phyloP scores from a whole-genome alignment of 2,329 filamentous ascomycete species.

The Zopfia rhizophila region DNA sequence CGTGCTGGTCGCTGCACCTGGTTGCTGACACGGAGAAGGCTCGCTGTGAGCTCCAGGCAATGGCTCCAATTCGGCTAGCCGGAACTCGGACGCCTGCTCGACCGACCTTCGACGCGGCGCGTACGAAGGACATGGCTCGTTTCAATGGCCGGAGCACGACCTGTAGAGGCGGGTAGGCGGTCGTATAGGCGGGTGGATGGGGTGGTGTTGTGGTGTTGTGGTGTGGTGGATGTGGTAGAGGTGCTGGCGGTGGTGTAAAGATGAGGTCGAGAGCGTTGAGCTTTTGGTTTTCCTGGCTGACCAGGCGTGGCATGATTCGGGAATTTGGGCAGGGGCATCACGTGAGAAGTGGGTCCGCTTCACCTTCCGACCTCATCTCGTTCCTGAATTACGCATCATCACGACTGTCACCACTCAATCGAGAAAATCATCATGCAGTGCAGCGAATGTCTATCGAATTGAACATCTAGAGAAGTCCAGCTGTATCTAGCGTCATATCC shows the following conservation, averaged over 20 bases:
- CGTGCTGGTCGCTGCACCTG: constrained; percentile 67
- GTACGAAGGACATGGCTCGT: constrained; percentile 50
- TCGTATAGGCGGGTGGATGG: constrained; percentile 34
- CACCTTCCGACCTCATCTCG: no score
- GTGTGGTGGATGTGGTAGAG: constrained; percentile 28
- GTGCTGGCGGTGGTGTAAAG: constrained; percentile 36
- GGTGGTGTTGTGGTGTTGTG: constrained; percentile 29
- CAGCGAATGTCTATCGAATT: no score
- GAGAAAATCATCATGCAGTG: no score
- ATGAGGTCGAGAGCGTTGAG: constrained; percentile 18
- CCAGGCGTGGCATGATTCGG: constrained; percentile 13
- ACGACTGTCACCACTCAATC: no score
- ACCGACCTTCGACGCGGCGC: constrained; percentile 49
- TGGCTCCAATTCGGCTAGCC: constrained; percentile 45
- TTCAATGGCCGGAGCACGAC: constrained; percentile 38
- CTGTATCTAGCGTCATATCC: no score
- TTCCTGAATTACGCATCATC: no score
- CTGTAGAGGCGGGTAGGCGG: constrained; percentile 28
- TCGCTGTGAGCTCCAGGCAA: constrained; percentile 47
- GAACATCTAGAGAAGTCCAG: no score
- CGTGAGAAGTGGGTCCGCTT: constrained; percentile 15
- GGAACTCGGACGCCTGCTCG: constrained; percentile 46
- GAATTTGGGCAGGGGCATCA: constrained; percentile 1
- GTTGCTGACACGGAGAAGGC: constrained; percentile 63
- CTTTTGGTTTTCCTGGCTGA: constrained; percentile 14